These are phyloP conservation scores for Martiniozyma abietophila DNA, from an alignment of 805 yeast genomes.

Conservation along the genomic window DNA sequence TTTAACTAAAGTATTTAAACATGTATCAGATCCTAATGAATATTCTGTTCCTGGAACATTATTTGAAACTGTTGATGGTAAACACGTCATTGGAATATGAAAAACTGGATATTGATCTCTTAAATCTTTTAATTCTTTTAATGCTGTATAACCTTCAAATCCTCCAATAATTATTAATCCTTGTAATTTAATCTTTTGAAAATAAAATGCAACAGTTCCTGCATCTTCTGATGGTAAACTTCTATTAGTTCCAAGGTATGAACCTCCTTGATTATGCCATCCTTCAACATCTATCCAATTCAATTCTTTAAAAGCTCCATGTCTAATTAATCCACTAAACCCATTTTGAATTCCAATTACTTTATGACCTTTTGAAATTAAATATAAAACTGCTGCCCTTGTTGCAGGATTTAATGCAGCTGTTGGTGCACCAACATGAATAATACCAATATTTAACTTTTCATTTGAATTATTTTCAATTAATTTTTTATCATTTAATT, in stretches of 20 bases:
- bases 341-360: conserved; percentile 92
- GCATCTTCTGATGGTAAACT: conserved; percentile 73
- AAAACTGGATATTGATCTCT: conserved; percentile 78
- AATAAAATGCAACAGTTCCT: conserved; percentile 87
- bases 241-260: conserved; percentile 95
- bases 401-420: conserved; percentile 93
- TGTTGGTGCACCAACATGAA: conserved; percentile 95
- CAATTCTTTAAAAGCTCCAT: conserved; percentile 69
- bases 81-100: conserved; percentile 85
- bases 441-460: conserved; percentile 66
- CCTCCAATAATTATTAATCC: conserved; percentile 93
- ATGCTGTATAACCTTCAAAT: conserved; percentile 87
- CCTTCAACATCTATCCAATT: conserved; percentile 81
- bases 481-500: conserved; percentile 50
- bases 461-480: conserved; percentile 56
- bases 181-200: conserved; percentile 80
- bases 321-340: conserved; percentile 82
- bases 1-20: conserved; percentile 80
- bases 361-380: conserved; percentile 82
- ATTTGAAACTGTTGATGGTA: conserved; percentile 95
- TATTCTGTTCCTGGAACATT: conserved; percentile 99
- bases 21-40: conserved; percentile 91
- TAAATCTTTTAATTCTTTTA: conserved; percentile 72
- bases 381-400: conserved; percentile 81
- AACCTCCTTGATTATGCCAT: conserved; percentile 88